phyloP scores from a whole-genome alignment of 495 filamentous ascomycete species.

The Hyaloscypha hepaticicola region DNA sequence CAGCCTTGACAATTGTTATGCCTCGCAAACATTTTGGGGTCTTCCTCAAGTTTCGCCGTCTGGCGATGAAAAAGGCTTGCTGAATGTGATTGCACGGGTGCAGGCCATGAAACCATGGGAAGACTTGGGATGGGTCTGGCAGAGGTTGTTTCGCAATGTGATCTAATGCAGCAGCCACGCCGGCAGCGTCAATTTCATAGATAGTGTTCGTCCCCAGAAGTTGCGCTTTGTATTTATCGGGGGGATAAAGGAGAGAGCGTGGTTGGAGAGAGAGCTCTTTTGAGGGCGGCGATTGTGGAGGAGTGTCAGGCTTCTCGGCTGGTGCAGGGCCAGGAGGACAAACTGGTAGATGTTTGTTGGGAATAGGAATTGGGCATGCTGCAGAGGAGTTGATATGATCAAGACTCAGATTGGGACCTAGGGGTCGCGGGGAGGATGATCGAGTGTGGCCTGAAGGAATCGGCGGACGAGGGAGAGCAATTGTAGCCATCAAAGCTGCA shows the following conservation, averaged over 20 bases:
- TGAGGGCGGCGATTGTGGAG: slow-evolving; percentile 63
- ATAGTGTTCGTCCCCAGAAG: slow-evolving; percentile 59
- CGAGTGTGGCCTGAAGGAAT: slow-evolving; percentile 42
- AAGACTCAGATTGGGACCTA: slow-evolving; percentile 50
- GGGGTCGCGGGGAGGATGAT: slow-evolving; percentile 46
- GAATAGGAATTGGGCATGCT: slow-evolving; percentile 57
- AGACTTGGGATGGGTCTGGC: slow-evolving; percentile 79
- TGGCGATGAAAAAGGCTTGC: slow-evolving; percentile 79
- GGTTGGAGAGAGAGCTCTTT: slow-evolving; percentile 51
- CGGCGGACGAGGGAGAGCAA: slow-evolving; percentile 52
- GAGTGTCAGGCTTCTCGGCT: slow-evolving; percentile 57
- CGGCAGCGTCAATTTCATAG: slow-evolving; percentile 68
- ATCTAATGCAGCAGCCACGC: slow-evolving; percentile 69
- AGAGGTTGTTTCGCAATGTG: slow-evolving; percentile 73
- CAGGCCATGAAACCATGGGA: slow-evolving; percentile 98
- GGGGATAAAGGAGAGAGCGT: slow-evolving; percentile 72
- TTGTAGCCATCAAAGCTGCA: slow-evolving; percentile 47
- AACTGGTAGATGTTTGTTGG: slow-evolving; percentile 86
- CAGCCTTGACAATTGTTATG: slow-evolving; percentile 85
- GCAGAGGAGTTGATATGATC: slow-evolving; percentile 44
- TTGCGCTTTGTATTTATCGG: slow-evolving; percentile 56
- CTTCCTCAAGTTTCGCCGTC: slow-evolving; percentile 66
- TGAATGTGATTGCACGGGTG: slow-evolving; percentile 88
- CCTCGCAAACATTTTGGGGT: slow-evolving; percentile 79
- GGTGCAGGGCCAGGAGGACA: slow-evolving; percentile 78